A percentile compares a stretch with the other conserved stretches of the same genome.
These are phyloP conservation scores for Cyclotella atomus DNA, from an alignment of 108 stramenopile genomes.

Conservation along the genomic window DNA sequence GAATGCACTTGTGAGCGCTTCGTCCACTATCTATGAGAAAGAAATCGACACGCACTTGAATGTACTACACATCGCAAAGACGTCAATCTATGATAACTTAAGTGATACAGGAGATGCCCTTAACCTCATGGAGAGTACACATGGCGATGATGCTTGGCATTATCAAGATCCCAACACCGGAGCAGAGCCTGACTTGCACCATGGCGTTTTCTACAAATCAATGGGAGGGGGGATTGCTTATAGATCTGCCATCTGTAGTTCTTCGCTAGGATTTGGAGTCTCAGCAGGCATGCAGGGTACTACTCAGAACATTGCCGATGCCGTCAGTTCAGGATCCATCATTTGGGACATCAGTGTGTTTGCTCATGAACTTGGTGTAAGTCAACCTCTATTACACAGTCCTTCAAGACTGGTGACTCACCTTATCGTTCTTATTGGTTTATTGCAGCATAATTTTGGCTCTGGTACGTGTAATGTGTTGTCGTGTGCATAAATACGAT, in stretches of 20 bases:
- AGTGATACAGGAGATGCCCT: background rate
- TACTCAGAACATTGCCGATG: background rate
- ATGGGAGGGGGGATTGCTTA: background rate
- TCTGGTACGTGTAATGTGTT: background rate
- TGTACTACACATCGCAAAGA: constrained; percentile 8
- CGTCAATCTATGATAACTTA: constrained; percentile 3
- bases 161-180: background rate
- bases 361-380: background rate
- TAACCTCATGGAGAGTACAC: background rate
- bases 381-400: background rate
- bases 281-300: background rate
- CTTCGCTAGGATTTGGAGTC: background rate
- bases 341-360: background rate
- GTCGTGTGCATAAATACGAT: background rate
- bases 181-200: background rate
- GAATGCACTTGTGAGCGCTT: constrained; percentile 10
- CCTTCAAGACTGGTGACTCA: background rate
- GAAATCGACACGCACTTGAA: constrained; percentile 33
- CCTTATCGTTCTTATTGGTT: background rate
- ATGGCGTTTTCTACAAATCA: background rate
- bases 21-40: constrained; percentile 14
- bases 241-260: background rate
- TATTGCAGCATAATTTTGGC: background rate
- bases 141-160: constrained; percentile 3
- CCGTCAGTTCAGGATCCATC: too few species aligned